Conservation (phyloP, 805 yeast genomes). For the Saturnispora silvae region DNA sequence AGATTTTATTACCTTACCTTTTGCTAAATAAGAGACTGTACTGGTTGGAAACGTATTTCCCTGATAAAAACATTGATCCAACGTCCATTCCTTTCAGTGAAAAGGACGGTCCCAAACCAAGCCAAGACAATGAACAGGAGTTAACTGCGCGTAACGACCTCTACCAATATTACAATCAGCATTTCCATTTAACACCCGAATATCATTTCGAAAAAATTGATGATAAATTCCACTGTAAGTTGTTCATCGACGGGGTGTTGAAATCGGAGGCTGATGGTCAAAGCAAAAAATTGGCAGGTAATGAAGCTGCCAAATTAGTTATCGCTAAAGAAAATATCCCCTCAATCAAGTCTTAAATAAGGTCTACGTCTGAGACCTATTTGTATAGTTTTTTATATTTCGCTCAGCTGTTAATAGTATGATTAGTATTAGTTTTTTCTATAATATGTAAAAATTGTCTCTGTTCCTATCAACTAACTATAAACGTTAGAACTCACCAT, state of each 20-base stretch:
- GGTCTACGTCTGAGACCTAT: no score
- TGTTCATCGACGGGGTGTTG: constrained; percentile 1
- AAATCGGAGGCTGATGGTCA: constrained; percentile 1
- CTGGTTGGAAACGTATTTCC: constrained; percentile 4
- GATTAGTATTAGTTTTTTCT: no score
- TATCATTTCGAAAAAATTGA: neutral
- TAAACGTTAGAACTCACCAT: constrained; percentile 42
- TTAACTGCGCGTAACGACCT: neutral
- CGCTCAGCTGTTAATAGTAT: no score
- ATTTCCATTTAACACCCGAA: neutral
- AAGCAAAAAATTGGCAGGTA: constrained; percentile 11
- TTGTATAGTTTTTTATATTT: no score
- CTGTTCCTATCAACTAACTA: no score
- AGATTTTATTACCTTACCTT: neutral
- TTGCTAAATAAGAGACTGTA: neutral
- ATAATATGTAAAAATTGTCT: no score
- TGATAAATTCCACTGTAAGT: constrained; percentile 3
- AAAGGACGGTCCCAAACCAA: no score
- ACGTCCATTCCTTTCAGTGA: no score
- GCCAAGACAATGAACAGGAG: neutral
- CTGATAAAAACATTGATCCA: neutral
- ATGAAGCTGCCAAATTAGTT: constrained; percentile 8
- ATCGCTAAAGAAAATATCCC: constrained; percentile 4
- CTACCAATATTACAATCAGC: neutral
- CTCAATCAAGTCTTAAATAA: no score